These are phyloP conservation scores for Aspergillus latus DNA, from an alignment of 2,329 filamentous ascomycete species.

Conservation along the genomic window DNA sequence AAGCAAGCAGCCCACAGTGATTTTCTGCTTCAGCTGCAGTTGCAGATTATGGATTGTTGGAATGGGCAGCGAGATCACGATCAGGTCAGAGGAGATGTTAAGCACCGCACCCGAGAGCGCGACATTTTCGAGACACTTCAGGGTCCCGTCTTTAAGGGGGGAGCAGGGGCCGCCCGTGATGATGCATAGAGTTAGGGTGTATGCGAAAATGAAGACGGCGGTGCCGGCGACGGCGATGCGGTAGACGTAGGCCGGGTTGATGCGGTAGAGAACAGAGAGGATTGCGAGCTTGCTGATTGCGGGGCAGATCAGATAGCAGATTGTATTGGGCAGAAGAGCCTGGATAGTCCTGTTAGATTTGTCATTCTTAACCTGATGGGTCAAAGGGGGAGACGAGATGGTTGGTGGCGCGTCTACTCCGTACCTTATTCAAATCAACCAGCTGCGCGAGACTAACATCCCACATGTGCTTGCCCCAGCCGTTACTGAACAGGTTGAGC, in stretches of 20 bases:
- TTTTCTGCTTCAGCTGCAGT: slow-evolving; percentile 14
- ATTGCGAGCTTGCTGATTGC: slow-evolving; percentile 16
- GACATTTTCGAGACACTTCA: slow-evolving; percentile 21
- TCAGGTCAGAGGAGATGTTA: slow-evolving; percentile 16
- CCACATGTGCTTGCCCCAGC: slow-evolving; percentile 18
- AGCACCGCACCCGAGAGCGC: slow-evolving; percentile 14
- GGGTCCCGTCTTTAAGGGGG: slow-evolving; percentile 32
- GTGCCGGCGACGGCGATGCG: slow-evolving; percentile 2
- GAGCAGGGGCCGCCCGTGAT: slow-evolving; percentile 18
- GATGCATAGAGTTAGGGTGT: slow-evolving; percentile 14
- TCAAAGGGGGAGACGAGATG: too few relatives aligned
- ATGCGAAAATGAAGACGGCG: slow-evolving; percentile 7
- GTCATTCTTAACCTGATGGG: neutral
- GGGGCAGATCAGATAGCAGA: slow-evolving; percentile 16
- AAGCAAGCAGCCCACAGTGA: slow-evolving; percentile 13
- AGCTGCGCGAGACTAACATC: slow-evolving; percentile 15
- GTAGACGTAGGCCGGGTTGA: slow-evolving; percentile 13
- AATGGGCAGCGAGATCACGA: slow-evolving; percentile 10
- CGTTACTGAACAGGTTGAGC: slow-evolving; percentile 1
- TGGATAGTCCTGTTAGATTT: neutral
- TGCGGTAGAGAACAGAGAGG: slow-evolving; percentile 17
- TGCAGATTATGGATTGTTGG: slow-evolving; percentile 13
- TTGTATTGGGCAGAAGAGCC: slow-evolving; percentile 11
- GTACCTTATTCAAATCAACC: slow-evolving; percentile 12
- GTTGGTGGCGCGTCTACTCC: too few relatives aligned